Evolutionary conservation across 2,329 filamentous ascomycete genomes (phyloP).

Genomic region (Podosphaera leucotricha): DNA sequence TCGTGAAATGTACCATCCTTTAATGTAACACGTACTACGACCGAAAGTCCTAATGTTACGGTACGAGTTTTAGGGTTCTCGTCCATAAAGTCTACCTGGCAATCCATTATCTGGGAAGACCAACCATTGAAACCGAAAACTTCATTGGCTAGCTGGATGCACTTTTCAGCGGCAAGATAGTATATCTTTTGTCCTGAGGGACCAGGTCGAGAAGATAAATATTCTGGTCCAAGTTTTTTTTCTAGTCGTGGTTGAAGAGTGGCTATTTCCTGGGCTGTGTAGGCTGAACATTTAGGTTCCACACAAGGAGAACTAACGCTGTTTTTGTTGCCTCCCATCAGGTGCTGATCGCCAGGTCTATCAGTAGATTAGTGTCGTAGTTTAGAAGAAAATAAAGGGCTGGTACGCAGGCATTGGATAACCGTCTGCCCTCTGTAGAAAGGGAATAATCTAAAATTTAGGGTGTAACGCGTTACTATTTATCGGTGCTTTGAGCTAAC

Average conservation of each 20-base stretch:
- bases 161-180: slow-evolving; percentile 91
- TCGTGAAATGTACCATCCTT: slow-evolving; percentile 93
- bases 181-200: slow-evolving; percentile 70
- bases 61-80: slow-evolving; percentile 57
- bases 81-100: slow-evolving; percentile 88
- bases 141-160: slow-evolving; percentile 82
- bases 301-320: slow-evolving; percentile 29
- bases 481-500: neutral
- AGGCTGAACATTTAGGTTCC: slow-evolving; percentile 45
- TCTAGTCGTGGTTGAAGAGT: slow-evolving; percentile 69
- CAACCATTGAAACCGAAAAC: slow-evolving; percentile 95
- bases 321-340: slow-evolving; percentile 27
- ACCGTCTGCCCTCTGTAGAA: slow-evolving; percentile 3
- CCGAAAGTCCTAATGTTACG: slow-evolving; percentile 66
- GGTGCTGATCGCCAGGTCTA: slow-evolving; percentile 47
- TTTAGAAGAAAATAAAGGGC: neutral
- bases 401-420: slow-evolving; percentile 24
- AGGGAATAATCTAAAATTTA: neutral
- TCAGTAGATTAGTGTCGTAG: slow-evolving; percentile 4
- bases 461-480: neutral
- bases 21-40: slow-evolving; percentile 74
- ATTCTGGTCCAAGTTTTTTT: slow-evolving; percentile 87
- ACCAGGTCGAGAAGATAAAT: slow-evolving; percentile 68
- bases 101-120: slow-evolving; percentile 86
- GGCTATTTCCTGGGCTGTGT: slow-evolving; percentile 75